Base-by-base conservation (phyloP, 2,329 filamentous ascomycete genomes). In the Penicillium sclerotigenum region DNA sequence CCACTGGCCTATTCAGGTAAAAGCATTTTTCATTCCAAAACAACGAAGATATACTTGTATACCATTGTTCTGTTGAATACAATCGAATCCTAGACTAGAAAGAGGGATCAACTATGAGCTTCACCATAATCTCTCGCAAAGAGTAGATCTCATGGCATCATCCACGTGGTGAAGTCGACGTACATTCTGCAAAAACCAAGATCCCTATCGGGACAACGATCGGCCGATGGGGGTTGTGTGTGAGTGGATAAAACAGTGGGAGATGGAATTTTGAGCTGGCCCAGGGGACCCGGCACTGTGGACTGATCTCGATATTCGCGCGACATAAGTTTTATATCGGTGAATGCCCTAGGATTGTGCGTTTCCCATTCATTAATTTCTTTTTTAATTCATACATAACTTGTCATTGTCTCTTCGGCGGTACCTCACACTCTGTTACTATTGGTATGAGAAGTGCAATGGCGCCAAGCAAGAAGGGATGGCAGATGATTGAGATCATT, bases 401-500 rank as follows among this genome's bases (percentile, higher is more conserved):
- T 14, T 45, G 7, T 26, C n/a, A 48, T 26, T 56, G 46, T 47
- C 31, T 48, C 10, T 33, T 29, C 14, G 16, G 9, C 24, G 8
- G 11, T 2, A 50, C 36, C 42, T 22, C 46, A 50, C 56, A 37
- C 40, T 58, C 36, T 47, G 43, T 36, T 13, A 6, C 46, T 43
- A 41, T 18, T 52, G 28, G 20, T 10, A 31, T 26, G 14, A 47
- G 24, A 31, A 37, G 24, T 50, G 59, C 36, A 38, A 72, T 71
- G 69, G 52, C 60, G 52, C 51, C 65, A 13, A 69, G 64, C 48
- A 47, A 43, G 18, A 61, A 67, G 57, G 69, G 69, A 26, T 52
- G 55, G 52, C 51, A 64, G 53, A 71, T 70, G 64, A 68, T 72
- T 37, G 59, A 60, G 58, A 71, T 66, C 58, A 58, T 72, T 34